Evolutionary conservation across 306 rosid species (phyloP), one percentile per base, ranked within the genome.

Genomic region (Acacia crassicarpa): DNA sequence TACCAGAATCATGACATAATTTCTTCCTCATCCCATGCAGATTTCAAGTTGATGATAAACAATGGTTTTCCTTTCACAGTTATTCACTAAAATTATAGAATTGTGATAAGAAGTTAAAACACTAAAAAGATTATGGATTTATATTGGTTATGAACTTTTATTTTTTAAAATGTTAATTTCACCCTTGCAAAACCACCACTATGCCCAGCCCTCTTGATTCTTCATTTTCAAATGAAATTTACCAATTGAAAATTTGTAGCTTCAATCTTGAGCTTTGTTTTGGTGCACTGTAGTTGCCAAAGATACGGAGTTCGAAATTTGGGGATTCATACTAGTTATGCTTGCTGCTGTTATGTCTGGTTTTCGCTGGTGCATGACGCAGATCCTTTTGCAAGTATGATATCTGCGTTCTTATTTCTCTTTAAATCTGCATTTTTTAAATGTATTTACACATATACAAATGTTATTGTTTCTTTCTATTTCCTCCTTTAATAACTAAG

Each of bases 271-370:
- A 49, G 85, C 72, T 79, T 58, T 83, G 44, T 81, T 32, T 80
- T 67, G 41, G 41, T 38, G 41, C 41, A 41, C 73, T 67, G 78
- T 90, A 95, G 99, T 95, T 82, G 85, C 97, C 22, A 95, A 93
- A 83, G 98, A 91, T 81, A 91, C 98, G 23, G 99, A 92, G 80
- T 93, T 93, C 89, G 91, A 95, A 81, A 70, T 95, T 66, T 89
- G 87, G 91, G 99, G 99, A 53, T 95, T 93, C 78, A 65, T 87
- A 78, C 89, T 95, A 84, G 98, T 95, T 72, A 95, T 95, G 97
- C 98, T 95, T 83, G 99, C 98, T 82, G 93, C 98, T 85, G 99
- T 95, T 70, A 95, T 93, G 99, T 95, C 99, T 19, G 99, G 99
- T 70, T 95, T 95, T 77, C 94, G 99, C 46, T 95, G 98, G 99